Evolutionary conservation across 768 basidiomycete genomes (phyloP).

Genomic region (Kwoniella sp.): DNA sequence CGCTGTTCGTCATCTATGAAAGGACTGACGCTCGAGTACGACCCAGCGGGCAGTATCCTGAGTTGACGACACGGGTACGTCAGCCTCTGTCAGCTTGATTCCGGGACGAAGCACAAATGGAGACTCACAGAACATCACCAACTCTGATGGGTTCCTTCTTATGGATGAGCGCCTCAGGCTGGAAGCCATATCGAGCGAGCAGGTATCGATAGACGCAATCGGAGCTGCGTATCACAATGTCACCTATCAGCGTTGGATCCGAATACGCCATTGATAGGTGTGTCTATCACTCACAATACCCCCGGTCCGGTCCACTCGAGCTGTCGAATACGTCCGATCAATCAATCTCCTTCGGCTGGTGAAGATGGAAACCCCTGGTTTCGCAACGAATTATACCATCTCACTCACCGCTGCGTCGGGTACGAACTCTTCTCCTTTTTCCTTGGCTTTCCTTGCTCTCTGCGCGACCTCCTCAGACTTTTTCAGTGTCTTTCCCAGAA

Average conservation of each 20-base stretch:
- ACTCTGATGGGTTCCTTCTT: slow-evolving; percentile 35
- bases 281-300: slow-evolving; percentile 33
- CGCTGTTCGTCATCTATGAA: slow-evolving; percentile 38
- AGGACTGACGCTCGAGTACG: slow-evolving; percentile 41
- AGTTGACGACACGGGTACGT: not conserved
- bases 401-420: slow-evolving; percentile 40
- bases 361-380: too few relatives aligned
- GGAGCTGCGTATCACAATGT: slow-evolving; percentile 16
- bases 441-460: slow-evolving; percentile 23
- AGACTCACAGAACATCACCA: slow-evolving; percentile 44
- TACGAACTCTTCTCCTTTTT: slow-evolving; percentile 30
- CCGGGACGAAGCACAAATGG: not conserved
- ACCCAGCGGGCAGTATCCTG: slow-evolving; percentile 44
- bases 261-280: not conserved
- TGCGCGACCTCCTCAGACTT: slow-evolving; percentile 33
- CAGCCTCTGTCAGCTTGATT: not conserved
- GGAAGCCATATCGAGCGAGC: slow-evolving; percentile 45
- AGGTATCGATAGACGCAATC: slow-evolving; percentile 46
- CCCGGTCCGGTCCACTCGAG: slow-evolving; percentile 48
- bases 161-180: slow-evolving; percentile 38
- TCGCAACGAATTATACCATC: not conserved
- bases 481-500: slow-evolving; percentile 31
- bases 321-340: too few relatives aligned
- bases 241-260: not conserved
- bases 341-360: too few relatives aligned